A percentile compares a stretch with the other conserved stretches of the same genome.
These are phyloP conservation scores for Zymoseptoria pseudotritici DNA, from an alignment of 2,329 filamentous ascomycete species.

Conservation along the genomic window DNA sequence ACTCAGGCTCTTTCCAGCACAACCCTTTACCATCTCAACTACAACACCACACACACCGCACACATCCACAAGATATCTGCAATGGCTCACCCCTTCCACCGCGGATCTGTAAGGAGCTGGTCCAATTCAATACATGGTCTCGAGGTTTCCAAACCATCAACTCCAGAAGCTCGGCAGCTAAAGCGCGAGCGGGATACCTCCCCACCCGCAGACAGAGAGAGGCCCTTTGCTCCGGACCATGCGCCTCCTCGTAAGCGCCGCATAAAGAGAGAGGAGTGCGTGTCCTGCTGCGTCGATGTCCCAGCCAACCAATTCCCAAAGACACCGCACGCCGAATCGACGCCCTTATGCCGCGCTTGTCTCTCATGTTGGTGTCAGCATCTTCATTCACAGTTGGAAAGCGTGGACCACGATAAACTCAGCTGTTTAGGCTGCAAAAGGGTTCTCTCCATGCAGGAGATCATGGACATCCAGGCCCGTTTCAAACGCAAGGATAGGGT, in stretches of 20 bases:
- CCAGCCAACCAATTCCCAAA: not conserved
- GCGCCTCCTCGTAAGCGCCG: not conserved
- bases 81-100: too few species aligned
- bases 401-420: slow-evolving; percentile 3
- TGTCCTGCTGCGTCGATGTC: slow-evolving; percentile 1
- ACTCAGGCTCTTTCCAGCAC: not conserved
- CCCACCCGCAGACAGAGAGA: too few species aligned
- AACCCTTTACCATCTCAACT: not conserved
- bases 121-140: too few species aligned
- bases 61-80: too few species aligned
- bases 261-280: not conserved
- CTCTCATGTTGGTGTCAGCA: slow-evolving; percentile 2
- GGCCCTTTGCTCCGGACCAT: too few species aligned
- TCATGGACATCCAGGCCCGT: not conserved
- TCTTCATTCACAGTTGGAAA: not conserved
- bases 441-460: not conserved
- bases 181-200: too few species aligned
- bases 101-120: too few species aligned
- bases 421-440: slow-evolving; percentile 1
- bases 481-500: slow-evolving; percentile 1
- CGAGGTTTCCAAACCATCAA: too few species aligned
- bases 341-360: not conserved
- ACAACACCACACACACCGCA: not conserved
- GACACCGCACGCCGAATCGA: not conserved
- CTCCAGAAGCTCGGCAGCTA: too few species aligned